Conservation (phyloP, 169 alveolate genomes). For the Eimeria maxima region DNA sequence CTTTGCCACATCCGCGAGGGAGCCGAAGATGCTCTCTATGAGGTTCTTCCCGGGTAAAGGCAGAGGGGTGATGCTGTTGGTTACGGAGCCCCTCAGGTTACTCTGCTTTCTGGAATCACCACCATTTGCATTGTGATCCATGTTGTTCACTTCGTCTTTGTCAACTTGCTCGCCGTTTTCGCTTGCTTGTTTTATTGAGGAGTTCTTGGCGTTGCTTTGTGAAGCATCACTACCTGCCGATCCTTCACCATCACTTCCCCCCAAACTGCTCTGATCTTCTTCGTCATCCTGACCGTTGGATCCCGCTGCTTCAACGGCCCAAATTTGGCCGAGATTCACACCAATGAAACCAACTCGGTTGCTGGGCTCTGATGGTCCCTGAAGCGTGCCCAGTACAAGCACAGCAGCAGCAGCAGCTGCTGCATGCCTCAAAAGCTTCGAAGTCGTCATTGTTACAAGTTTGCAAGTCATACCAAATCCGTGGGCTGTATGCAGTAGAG, state of each 20-base stretch:
- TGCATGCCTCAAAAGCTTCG: constrained; percentile 23
- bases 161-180: background rate
- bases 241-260: background rate
- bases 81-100: background rate
- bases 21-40: background rate
- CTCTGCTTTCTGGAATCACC: background rate
- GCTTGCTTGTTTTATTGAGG: background rate
- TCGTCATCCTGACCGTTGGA: background rate
- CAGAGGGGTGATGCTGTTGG: background rate
- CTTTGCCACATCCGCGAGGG: background rate
- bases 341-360: background rate
- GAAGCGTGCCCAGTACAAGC: background rate
- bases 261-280: background rate
- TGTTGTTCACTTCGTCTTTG: background rate
- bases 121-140: background rate
- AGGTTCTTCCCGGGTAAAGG: background rate
- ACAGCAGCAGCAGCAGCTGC: constrained; percentile 56
- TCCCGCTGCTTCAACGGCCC: constrained; percentile 15
- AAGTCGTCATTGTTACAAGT: background rate
- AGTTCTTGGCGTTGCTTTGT: background rate
- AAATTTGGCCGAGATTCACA: background rate
- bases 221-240: background rate
- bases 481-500: background rate
- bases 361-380: background rate
- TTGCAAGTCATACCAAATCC: background rate